phyloP scores from a whole-genome alignment of 176 grass and related monocot genomes.

The Triticum urartu region DNA sequence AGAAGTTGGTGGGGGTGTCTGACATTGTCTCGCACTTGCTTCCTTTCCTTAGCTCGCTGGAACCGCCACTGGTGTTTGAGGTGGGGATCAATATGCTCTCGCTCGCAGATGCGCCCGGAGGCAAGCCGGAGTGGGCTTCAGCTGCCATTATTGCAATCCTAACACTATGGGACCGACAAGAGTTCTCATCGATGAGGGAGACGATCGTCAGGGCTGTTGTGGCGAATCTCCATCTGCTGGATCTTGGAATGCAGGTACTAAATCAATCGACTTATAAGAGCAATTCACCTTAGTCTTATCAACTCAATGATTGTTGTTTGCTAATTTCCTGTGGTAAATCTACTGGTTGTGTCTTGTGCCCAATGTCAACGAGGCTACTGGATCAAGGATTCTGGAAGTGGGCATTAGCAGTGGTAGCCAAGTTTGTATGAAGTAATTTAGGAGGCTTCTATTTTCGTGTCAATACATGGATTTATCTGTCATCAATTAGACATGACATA shows the following conservation, averaged over 20 bases:
- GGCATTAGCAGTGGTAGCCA: neutral
- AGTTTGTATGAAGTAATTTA: conserved; percentile 11
- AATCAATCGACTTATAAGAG: neutral
- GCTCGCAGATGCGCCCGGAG: conserved; percentile 85
- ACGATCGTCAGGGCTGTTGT: conserved; percentile 91
- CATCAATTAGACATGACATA: neutral
- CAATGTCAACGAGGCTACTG: neutral
- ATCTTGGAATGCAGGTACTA: conserved; percentile 94
- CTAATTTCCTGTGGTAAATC: neutral
- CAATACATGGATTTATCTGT: conserved; percentile 5
- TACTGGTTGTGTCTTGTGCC: neutral
- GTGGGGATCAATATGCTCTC: conserved; percentile 99
- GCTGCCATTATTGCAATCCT: conserved; percentile 87
- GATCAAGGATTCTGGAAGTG: neutral
- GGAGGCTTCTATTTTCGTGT: neutral
- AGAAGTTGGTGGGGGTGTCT: conserved; percentile 90
- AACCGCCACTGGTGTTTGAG: conserved; percentile 87
- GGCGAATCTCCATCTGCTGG: conserved; percentile 94
- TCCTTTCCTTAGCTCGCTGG: conserved; percentile 89
- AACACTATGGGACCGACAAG: conserved; percentile 91
- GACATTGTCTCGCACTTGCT: conserved; percentile 87
- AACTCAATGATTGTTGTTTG: conserved; percentile 2
- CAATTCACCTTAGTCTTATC: neutral
- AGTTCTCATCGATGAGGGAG: conserved; percentile 96
- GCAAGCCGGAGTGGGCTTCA: conserved; percentile 99